A percentile compares a stretch with the other conserved stretches of the same genome.
These are phyloP conservation scores for Claviceps sp. DNA, from an alignment of 2,329 filamentous ascomycete species.

Conservation along the genomic window DNA sequence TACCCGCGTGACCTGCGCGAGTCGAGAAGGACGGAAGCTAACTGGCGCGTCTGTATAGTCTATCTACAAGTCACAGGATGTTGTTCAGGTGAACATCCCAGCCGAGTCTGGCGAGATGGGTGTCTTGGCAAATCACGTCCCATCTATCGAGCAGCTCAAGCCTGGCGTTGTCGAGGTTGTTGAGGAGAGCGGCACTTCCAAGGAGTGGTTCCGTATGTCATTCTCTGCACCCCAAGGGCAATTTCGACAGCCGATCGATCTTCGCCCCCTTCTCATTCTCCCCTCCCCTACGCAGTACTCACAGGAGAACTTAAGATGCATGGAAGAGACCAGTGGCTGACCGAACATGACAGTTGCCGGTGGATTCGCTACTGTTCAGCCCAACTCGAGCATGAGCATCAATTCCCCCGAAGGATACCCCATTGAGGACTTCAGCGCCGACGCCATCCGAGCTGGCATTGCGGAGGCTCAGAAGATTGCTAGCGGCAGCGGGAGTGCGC, in stretches of 20 bases:
- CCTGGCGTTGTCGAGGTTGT: constrained; percentile 90
- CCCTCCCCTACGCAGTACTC: not conserved
- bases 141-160: constrained; percentile 97
- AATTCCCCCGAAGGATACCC: constrained; percentile 94
- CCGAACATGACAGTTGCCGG: constrained; percentile 59
- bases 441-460: constrained; percentile 80
- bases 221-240: not conserved
- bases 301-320: not conserved
- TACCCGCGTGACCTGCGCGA: constrained; percentile 5
- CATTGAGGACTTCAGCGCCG: constrained; percentile 89
- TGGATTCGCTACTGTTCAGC: constrained; percentile 94
- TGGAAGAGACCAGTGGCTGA: constrained; percentile 3
- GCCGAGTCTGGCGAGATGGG: constrained; percentile 99
- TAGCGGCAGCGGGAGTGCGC: constrained; percentile 79
- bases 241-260: not conserved
- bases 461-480: constrained; percentile 93
- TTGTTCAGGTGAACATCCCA: constrained; percentile 95
- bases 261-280: not conserved
- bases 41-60: constrained; percentile 45
- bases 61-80: constrained; percentile 54
- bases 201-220: constrained; percentile 94
- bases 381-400: constrained; percentile 89
- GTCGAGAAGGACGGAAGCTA: constrained; percentile 23
- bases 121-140: constrained; percentile 97
- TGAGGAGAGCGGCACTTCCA: constrained; percentile 77